Base-by-base conservation (phyloP, 805 yeast species). In the Candida pseudoglaebosa region DNA sequence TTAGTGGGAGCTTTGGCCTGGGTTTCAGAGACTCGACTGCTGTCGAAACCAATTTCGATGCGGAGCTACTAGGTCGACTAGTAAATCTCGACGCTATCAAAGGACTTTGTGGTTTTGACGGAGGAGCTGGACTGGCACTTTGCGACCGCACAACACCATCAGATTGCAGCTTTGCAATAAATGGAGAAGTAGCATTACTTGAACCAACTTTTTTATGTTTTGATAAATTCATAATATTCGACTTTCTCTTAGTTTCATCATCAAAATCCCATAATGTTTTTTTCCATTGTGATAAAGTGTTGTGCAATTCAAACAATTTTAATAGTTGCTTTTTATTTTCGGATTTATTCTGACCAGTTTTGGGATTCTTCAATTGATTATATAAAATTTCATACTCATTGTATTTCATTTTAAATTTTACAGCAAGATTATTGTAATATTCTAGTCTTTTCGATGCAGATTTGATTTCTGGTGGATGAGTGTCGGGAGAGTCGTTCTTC, bases 261-360 rank as follows among this genome's bases (percentile, higher is more conserved):
- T 65, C 65, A 36, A 48, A 56, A 35, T 70, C 75, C 82, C 82
- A 77, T 14, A 79, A 60, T 47, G 70, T 65, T 42, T 65, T 66
- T 54, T 79, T 79, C 82, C 82, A 77, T 29, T 67, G 67, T 14
- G 73, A 66, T 36, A 80, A 56, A 30, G 66, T 64, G 22, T 67
- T 68, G 54, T 79, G 84, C 57, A 79, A 51, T 36, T 70, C 70
- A 49, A 69, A 63, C 35, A 79, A 56, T 50, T 58, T 62, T 38
- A 59, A 50, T 54, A 73, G 41, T 56, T 58, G 29, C 50, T 46
- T 54, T 55, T 52, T 46, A 21, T 38, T 32, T 35, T 43, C 37
- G 15, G 38, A 15, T 43, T 35, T 18, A 21, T 37, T 31, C 29
- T 34, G 14, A 30, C 15, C n/a, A 10, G 33, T 6, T n/a, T 19